These are phyloP conservation scores for Bryoglossum gracile DNA, from an alignment of 495 filamentous ascomycete species.

Conservation along the genomic window DNA sequence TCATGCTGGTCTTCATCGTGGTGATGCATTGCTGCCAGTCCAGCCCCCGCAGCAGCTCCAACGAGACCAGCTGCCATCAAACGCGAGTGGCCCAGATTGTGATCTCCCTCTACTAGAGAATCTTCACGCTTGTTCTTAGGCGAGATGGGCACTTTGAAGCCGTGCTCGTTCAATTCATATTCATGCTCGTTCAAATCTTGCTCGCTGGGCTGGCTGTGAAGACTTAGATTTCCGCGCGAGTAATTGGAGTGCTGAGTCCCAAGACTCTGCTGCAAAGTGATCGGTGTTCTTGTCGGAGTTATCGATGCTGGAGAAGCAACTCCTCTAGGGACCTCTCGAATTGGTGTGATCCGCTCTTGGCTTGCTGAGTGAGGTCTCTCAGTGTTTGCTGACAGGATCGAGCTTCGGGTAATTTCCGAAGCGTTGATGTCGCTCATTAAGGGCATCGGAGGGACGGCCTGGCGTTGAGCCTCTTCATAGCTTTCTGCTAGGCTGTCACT, in stretches of 20 bases:
- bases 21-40: slow-evolving; percentile 37
- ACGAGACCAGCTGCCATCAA: slow-evolving; percentile 20
- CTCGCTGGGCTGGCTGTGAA: slow-evolving; percentile 43
- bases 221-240: slow-evolving; percentile 47
- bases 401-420: slow-evolving; percentile 82
- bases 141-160: slow-evolving; percentile 30
- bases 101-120: slow-evolving; percentile 33
- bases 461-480: slow-evolving; percentile 21
- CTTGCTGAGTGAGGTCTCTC: slow-evolving; percentile 60
- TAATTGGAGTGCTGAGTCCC: slow-evolving; percentile 47
- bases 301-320: slow-evolving; percentile 44
- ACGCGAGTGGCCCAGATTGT: slow-evolving; percentile 9
- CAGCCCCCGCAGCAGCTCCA: slow-evolving; percentile 39
- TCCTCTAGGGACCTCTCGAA: slow-evolving; percentile 50
- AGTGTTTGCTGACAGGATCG: slow-evolving; percentile 77
- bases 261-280: slow-evolving; percentile 39
- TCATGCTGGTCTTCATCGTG: slow-evolving; percentile 37
- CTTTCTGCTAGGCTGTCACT: slow-evolving; percentile 45
- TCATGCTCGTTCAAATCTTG: slow-evolving; percentile 39
- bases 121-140: slow-evolving; percentile 36
- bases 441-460: slow-evolving; percentile 58
- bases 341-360: slow-evolving; percentile 39
- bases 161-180: slow-evolving; percentile 40
- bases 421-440: slow-evolving; percentile 74
- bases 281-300: slow-evolving; percentile 40